phyloP scores from a whole-genome alignment of 345 rosid species.

The Brassica nigra region DNA sequence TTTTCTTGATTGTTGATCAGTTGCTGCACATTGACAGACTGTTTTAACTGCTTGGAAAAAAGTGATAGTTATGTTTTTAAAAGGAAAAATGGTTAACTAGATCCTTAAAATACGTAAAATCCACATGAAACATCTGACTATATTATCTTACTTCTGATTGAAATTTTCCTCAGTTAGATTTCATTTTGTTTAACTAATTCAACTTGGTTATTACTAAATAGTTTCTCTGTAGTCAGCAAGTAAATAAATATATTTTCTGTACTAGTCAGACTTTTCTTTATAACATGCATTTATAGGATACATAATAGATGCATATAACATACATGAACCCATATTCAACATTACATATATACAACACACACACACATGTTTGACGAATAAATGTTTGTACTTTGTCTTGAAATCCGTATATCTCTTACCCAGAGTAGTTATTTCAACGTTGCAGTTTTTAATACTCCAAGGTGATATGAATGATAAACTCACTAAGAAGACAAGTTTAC shows the following conservation, averaged over 20 bases:
- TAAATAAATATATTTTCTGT: not conserved
- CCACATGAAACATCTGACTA: constrained; percentile 39
- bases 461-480: not conserved
- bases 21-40: constrained; percentile 36
- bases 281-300: constrained; percentile 21
- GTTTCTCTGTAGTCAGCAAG: constrained; percentile 15
- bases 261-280: constrained; percentile 25
- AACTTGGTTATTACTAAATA: constrained; percentile 22
- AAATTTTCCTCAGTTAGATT: constrained; percentile 17
- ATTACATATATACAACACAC: not conserved
- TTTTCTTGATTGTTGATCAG: constrained; percentile 11
- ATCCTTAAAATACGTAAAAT: constrained; percentile 45
- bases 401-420: constrained; percentile 11
- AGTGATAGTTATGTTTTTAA: not conserved
- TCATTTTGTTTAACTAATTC: constrained; percentile 18
- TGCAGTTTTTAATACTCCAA: not conserved
- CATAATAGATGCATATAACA: not conserved
- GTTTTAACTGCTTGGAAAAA: constrained; percentile 33
- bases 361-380: constrained; percentile 24
- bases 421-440: constrained; percentile 1
- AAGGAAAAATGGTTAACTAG: not conserved
- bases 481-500: not conserved
- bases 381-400: constrained; percentile 34
- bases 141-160: constrained; percentile 21
- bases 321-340: not conserved